Conservation (phyloP, 2,329 filamentous ascomycete species). For the Colletotrichum echinochloae region DNA sequence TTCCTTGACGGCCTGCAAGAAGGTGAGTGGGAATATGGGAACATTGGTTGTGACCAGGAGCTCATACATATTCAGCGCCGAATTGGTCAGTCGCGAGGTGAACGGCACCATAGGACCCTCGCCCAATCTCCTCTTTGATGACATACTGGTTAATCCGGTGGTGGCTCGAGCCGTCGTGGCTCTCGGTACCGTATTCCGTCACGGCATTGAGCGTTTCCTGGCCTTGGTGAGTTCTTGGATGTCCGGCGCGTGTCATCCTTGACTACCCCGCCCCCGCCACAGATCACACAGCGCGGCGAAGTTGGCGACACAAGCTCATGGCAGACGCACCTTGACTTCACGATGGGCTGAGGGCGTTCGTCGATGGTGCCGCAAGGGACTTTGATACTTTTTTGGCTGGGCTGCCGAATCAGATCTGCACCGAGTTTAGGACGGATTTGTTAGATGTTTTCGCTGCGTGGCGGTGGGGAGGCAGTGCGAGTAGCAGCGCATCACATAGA, state of each 20-base stretch:
- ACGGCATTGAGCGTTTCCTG: conserved; percentile 93
- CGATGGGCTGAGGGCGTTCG: conserved; percentile 69
- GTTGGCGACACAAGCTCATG: neutral
- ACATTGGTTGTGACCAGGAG: conserved; percentile 40
- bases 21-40: conserved; percentile 30
- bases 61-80: conserved; percentile 89
- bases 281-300: conserved; percentile 41
- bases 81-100: conserved; percentile 91
- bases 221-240: conserved; percentile 18
- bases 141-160: conserved; percentile 95
- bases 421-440: conserved; percentile 16
- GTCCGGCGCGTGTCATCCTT: neutral
- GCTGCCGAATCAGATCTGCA: conserved; percentile 40
- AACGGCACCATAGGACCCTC: conserved; percentile 94
- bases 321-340: conserved; percentile 64
- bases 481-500: conserved; percentile 23
- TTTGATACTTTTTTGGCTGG: conserved; percentile 55
- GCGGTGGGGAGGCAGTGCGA: conserved; percentile 41
- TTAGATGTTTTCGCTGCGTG: conserved; percentile 31
- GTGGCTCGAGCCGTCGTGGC: conserved; percentile 82
- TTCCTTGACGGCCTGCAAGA: conserved; percentile 88
- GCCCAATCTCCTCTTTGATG: conserved; percentile 95
- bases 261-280: conserved; percentile 36
- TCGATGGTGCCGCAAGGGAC: conserved; percentile 68
- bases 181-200: conserved; percentile 87